Percentiles rank a stretch among this genome's conserved stretches.
These are phyloP conservation scores for Cyberlindnera amylophila DNA, from an alignment of 805 yeast genomes.

Conservation along the genomic window DNA sequence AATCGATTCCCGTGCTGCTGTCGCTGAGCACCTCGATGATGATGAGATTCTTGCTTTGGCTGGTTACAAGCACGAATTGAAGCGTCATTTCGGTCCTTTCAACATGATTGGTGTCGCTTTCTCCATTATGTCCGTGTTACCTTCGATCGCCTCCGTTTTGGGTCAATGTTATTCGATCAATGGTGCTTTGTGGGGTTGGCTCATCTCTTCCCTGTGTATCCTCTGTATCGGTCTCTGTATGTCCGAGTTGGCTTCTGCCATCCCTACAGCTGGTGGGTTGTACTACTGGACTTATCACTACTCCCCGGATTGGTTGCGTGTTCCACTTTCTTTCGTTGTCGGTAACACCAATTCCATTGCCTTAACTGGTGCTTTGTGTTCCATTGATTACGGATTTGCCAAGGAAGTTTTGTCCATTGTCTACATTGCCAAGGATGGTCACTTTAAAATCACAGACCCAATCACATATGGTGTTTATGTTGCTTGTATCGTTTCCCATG, in stretches of 20 bases:
- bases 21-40: background rate
- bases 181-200: slow-evolving; percentile 68
- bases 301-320: slow-evolving; percentile 50
- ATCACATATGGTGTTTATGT: slow-evolving; percentile 62
- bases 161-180: slow-evolving; percentile 47
- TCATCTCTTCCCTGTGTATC: slow-evolving; percentile 51
- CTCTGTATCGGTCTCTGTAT: slow-evolving; percentile 55
- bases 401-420: slow-evolving; percentile 52
- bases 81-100: slow-evolving; percentile 50
- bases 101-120: slow-evolving; percentile 66
- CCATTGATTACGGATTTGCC: slow-evolving; percentile 66
- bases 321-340: slow-evolving; percentile 55
- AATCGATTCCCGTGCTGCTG: background rate
- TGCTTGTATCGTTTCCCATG: slow-evolving; percentile 44
- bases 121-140: slow-evolving; percentile 61
- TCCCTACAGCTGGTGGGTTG: slow-evolving; percentile 74
- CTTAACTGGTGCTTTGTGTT: slow-evolving; percentile 59
- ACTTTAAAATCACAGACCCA: slow-evolving; percentile 48
- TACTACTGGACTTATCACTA: slow-evolving; percentile 65
- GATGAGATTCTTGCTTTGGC: slow-evolving; percentile 29
- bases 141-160: slow-evolving; percentile 52
- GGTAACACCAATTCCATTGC: slow-evolving; percentile 69
- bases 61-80: slow-evolving; percentile 64
- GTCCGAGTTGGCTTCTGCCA: slow-evolving; percentile 62
- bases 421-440: slow-evolving; percentile 31